These are phyloP conservation scores for Elsinoe arachidis DNA, from an alignment of 2,329 filamentous ascomycete species.

Conservation along the genomic window DNA sequence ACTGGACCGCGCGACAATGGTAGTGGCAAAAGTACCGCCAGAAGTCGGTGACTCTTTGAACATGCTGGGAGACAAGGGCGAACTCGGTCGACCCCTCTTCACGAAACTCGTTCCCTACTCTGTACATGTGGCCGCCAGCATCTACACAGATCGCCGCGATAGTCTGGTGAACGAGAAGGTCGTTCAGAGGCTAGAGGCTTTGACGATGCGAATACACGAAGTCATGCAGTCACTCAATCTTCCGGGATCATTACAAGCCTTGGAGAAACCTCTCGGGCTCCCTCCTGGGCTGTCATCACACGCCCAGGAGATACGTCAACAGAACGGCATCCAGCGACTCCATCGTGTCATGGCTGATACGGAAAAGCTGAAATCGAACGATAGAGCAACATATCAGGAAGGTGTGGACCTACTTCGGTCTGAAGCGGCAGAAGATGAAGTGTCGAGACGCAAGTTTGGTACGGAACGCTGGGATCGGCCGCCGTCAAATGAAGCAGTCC, in stretches of 20 bases:
- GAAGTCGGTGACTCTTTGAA: constrained; percentile 75
- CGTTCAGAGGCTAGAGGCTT: constrained; percentile 69
- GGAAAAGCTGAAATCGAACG: constrained; percentile 75
- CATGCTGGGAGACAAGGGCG: constrained; percentile 67
- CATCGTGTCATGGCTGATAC: constrained; percentile 79
- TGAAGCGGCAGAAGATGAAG: constrained; percentile 77
- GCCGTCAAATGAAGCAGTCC: constrained; percentile 59
- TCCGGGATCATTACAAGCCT: constrained; percentile 82
- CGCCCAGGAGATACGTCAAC: constrained; percentile 86
- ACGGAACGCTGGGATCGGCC: constrained; percentile 75
- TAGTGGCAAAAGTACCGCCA: constrained; percentile 64
- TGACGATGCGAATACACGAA: constrained; percentile 73
- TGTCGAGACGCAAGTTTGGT: constrained; percentile 67
- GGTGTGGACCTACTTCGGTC: constrained; percentile 67
- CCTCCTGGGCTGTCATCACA: constrained; percentile 80
- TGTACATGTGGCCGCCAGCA: constrained; percentile 87
- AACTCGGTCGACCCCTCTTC: constrained; percentile 79
- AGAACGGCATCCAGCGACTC: constrained; percentile 71
- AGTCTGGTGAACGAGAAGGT: constrained; percentile 83
- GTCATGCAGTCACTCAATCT: constrained; percentile 74
- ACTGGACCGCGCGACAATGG: constrained; percentile 85
- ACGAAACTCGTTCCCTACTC: constrained; percentile 89
- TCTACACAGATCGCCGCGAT: constrained; percentile 87
- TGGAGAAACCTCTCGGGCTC: constrained; percentile 87
- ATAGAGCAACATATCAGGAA: constrained; percentile 71